Evolutionary conservation across 1,284 basidiomycete genomes (phyloP), one percentile per base, ranked within the genome.

Genomic region (Sporisorium iseilematis-ciliati): DNA sequence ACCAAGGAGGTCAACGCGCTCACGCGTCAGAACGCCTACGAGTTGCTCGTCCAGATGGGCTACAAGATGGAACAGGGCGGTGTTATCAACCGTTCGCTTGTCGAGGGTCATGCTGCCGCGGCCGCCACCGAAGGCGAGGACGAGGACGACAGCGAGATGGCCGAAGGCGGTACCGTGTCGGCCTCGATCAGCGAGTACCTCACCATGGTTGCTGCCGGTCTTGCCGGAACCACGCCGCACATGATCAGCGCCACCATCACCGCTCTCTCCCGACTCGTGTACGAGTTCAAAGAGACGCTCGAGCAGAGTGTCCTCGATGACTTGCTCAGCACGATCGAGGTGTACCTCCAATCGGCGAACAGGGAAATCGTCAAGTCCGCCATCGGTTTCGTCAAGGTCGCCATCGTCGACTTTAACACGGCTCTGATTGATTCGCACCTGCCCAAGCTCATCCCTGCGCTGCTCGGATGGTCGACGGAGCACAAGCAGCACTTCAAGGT

Each of bases 401-500:
- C 91, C 12, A 91, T 95, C 60, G 94, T 98, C 82, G 92, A 92
- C 1, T 89, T 97, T 41, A 89, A 93, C 0, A 81, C 88, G 0
- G 89, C 91, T 5, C 85, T 93, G 51, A 88, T 98, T 50, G 89
- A 89, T 26, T 91, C 91, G 0, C 91, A 95, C 81, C 88, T 99
- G 14, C 88, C 89, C 29, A 88, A 88, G 20, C 88, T 98, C 14
- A 93, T 99, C 0, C 93, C 94, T 0, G 92, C 92, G 0, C 88
- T 99, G 18, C 88, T 99, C 25, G 89, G 89, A 60, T 97, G 96
- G 94, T 93, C 93, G 7, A 93, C 96, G 82, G 95, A 97, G 85
- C 95, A 99, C 88, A 96, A 96, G 86, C 97, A 99, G 84, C 96
- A 98, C 86, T 99, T 99, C 90, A 99, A 99, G 86, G 89, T 90